Evolutionary conservation across 179 eudicot genomes (phyloP).

Genomic region (Spinacia oleracea): DNA sequence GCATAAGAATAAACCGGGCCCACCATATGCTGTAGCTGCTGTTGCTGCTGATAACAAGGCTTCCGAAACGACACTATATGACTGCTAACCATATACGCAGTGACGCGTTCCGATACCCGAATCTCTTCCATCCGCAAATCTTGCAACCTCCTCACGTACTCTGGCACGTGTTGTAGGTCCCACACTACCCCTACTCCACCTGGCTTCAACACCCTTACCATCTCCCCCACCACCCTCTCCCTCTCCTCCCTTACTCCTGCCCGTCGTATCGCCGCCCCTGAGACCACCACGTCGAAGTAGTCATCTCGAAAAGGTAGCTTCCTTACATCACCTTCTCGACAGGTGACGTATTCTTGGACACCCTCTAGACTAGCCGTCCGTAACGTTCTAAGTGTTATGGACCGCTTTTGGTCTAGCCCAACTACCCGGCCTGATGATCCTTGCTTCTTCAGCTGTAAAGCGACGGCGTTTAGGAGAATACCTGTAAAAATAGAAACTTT

Average conservation of each 20-base stretch:
- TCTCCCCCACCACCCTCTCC: conserved; percentile 66
- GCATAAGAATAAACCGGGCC: conserved; percentile 30
- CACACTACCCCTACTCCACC: conserved; percentile 89
- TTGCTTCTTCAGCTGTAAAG: conserved; percentile 70
- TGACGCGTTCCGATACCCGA: conserved; percentile 76
- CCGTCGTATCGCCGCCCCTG: conserved; percentile 61
- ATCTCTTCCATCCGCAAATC: conserved; percentile 85
- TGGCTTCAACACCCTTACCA: conserved; percentile 71
- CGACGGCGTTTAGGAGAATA: conserved; percentile 77
- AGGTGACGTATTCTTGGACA: conserved; percentile 89
- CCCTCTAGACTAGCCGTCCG: conserved; percentile 69
- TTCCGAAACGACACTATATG: conserved; percentile 80
- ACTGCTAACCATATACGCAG: conserved; percentile 80
- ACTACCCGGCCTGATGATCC: conserved; percentile 84
- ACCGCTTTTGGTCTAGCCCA: conserved; percentile 51
- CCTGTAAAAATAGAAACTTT: conserved; percentile 31
- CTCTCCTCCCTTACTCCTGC: conserved; percentile 80
- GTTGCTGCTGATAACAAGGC: conserved; percentile 52
- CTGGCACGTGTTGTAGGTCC: conserved; percentile 86
- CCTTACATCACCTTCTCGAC: conserved; percentile 78
- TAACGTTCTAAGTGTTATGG: conserved; percentile 45
- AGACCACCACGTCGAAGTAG: conserved; percentile 88
- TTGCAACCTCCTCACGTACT: conserved; percentile 62
- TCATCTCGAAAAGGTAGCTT: conserved; percentile 69
- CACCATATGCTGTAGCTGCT: conserved; percentile 23